These are phyloP conservation scores for Venustampulla echinocandica DNA, from an alignment of 495 filamentous ascomycete species.

Conservation along the genomic window DNA sequence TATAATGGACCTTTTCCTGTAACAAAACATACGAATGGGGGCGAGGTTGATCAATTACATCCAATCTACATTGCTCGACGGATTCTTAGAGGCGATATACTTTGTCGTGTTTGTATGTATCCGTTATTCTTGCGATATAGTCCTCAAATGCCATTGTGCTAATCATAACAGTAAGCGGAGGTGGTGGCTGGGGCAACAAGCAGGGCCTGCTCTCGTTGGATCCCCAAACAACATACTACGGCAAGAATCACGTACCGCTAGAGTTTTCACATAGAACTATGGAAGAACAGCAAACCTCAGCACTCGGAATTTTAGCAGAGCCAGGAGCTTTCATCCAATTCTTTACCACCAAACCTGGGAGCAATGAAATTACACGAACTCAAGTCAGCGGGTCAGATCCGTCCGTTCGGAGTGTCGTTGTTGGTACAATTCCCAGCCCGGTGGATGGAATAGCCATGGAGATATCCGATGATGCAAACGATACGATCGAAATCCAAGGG, in stretches of 20 bases:
- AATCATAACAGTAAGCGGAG: slow-evolving; percentile 59
- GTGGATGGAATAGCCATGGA: slow-evolving; percentile 15
- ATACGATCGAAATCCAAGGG: slow-evolving; percentile 14
- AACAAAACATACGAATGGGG: no score
- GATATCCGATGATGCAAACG: neutral
- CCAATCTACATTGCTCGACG: slow-evolving; percentile 18
- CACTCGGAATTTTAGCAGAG: slow-evolving; percentile 27
- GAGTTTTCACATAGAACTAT: slow-evolving; percentile 1
- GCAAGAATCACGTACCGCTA: neutral
- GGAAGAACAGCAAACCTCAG: slow-evolving; percentile 12
- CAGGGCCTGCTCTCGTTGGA: slow-evolving; percentile 76
- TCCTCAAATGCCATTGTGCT: slow-evolving; percentile 2
- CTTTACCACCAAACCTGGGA: slow-evolving; percentile 18
- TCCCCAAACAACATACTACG: slow-evolving; percentile 41
- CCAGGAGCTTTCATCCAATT: slow-evolving; percentile 43
- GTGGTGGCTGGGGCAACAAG: slow-evolving; percentile 86
- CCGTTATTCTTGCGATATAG: neutral
- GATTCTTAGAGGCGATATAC: slow-evolving; percentile 5
- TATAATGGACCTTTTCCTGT: no score
- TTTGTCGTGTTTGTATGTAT: slow-evolving; percentile 52
- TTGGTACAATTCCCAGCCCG: slow-evolving; percentile 19
- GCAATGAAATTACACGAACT: neutral
- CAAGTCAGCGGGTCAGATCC: neutral
- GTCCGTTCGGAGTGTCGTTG: neutral
- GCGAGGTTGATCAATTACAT: no score